Evolutionary conservation across 2,329 filamentous ascomycete genomes (phyloP), one percentile per base, ranked within the genome.

Genomic region (Didymella lethalis): DNA sequence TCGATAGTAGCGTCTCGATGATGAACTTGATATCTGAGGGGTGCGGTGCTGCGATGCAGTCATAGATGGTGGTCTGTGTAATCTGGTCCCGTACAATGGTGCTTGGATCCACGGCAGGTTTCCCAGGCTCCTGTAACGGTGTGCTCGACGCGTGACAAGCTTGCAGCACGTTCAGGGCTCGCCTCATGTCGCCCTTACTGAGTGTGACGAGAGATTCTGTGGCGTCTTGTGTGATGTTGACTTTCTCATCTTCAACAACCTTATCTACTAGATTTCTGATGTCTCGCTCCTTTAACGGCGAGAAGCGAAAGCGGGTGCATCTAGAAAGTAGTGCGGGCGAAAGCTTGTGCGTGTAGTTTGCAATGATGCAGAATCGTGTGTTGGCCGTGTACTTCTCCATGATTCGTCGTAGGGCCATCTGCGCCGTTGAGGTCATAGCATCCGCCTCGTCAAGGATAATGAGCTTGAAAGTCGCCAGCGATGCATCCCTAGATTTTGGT

Each of bases 311-410:
- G 36, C 95, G 84, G 10, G 95, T 99, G 79, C 95, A 99, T 70
- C 95, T 85, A 48, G 94, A 98, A 52, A 99, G 83, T 43, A 99
- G 83, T 0, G 95, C 95, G 0, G 95, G 94, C 12, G 92, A 96
- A 38, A 99, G 87, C 79, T 99, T 99, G 82, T 99, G 95, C 29
- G 95, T 95, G 79, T 99, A 99, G 80, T 99, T 99, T 69, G 95
- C 95, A 69, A 99, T 98, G 74, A 99, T 92, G 81, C 94, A 98
- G 81, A 99, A 99, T 51, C 95, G 85, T 2, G 95, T 97, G 80
- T 99, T 99, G 60, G 91, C 91, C 0, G 95, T 99, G 81, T 99
- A 99, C 80, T 97, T 97, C 76, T 99, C 95, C 95, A 99, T 99
- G 74, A 99, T 98, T 47, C 95, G 85, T 62, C 95, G 87, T 54